Evolutionary conservation across 2,329 filamentous ascomycete genomes (phyloP).

Genomic region (Nothophaeocryptopus gaeumannii): DNA sequence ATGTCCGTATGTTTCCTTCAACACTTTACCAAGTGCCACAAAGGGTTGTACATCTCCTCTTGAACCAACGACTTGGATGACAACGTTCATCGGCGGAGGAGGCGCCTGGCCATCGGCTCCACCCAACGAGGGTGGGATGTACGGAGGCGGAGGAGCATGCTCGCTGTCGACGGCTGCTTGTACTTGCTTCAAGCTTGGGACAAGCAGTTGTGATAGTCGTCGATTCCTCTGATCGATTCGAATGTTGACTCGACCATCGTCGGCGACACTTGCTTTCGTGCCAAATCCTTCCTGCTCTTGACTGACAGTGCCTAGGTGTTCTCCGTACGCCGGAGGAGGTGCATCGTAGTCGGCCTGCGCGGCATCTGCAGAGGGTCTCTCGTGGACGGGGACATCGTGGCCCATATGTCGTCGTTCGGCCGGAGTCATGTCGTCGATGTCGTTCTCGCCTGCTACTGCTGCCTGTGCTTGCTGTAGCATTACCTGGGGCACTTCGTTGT

Average conservation of each 20-base stretch:
- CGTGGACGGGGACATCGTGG: conserved; percentile 25
- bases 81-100: conserved; percentile 48
- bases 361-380: conserved; percentile 7
- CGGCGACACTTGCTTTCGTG: conserved; percentile 44
- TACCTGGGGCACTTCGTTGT: conserved; percentile 18
- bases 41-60: conserved; percentile 53
- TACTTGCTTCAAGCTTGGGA: conserved; percentile 61
- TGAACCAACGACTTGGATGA: conserved; percentile 50
- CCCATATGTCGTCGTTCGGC: conserved; percentile 26
- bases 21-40: conserved; percentile 48
- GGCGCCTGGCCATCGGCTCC: conserved; percentile 59
- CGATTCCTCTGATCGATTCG: conserved; percentile 70
- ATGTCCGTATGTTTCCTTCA: conserved; percentile 49
- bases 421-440: conserved; percentile 11
- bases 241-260: conserved; percentile 76
- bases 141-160: conserved; percentile 57
- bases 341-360: conserved; percentile 22
- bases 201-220: conserved; percentile 64
- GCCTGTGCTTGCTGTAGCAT: conserved; percentile 32
- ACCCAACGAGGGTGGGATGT: conserved; percentile 70
- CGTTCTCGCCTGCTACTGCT: conserved; percentile 25
- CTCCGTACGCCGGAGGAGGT: conserved; percentile 41
- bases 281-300: conserved; percentile 40
- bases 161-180: conserved; percentile 50
- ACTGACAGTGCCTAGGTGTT: conserved; percentile 37